These are phyloP conservation scores for Trichomonas vaginalis DNA, from an alignment of 208 protist species.

Conservation along the genomic window DNA sequence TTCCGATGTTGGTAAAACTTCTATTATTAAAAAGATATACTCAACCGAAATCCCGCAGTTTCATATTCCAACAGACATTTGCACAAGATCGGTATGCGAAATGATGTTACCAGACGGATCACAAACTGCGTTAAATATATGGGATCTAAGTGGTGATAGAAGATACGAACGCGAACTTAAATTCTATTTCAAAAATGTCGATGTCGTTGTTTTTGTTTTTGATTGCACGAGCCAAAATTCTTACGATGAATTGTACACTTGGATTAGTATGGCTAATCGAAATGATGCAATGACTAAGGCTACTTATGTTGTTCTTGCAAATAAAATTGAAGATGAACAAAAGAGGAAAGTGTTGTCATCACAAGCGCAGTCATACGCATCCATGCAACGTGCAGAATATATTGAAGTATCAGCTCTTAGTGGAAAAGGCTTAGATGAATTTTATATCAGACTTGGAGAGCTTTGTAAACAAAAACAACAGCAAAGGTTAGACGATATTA, in stretches of 20 bases:
- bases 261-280: neutral
- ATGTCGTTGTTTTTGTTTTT: neutral
- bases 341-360: neutral
- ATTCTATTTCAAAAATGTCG: neutral
- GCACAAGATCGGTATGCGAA: neutral
- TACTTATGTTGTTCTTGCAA: neutral
- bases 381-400: neutral
- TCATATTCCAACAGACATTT: neutral
- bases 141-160: neutral
- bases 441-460: neutral
- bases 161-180: neutral
- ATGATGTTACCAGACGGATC: neutral
- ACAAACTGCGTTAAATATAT: neutral
- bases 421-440: neutral
- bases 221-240: neutral
- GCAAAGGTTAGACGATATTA: neutral
- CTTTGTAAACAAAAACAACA: neutral
- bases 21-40: neutral
- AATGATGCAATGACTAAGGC: neutral
- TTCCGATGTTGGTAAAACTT: neutral
- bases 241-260: neutral
- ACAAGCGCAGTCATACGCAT: neutral
- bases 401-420: neutral
- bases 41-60: neutral
- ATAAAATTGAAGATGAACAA: neutral